These are phyloP conservation scores for Amanita inopinata DNA, from an alignment of 768 basidiomycete genomes.

Conservation along the genomic window DNA sequence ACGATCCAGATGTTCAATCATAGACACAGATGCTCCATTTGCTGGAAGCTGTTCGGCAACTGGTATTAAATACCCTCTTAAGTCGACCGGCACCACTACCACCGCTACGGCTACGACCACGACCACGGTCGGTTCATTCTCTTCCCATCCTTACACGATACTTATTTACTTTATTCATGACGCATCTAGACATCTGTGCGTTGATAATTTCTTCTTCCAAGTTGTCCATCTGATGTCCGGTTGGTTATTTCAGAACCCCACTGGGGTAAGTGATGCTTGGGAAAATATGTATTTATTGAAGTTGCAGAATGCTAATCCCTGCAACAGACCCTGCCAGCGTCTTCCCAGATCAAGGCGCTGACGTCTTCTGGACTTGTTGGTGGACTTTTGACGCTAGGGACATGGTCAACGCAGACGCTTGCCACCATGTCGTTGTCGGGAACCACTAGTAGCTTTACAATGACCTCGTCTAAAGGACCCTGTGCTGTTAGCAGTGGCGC, in stretches of 20 bases:
- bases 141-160: too few relatives aligned
- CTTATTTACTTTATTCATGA: too few relatives aligned
- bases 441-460: constrained; percentile 39
- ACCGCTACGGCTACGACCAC: too few relatives aligned
- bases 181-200: too few relatives aligned
- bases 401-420: constrained; percentile 52
- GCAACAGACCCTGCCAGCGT: constrained; percentile 38
- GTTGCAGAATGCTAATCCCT: too few relatives aligned
- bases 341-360: constrained; percentile 35
- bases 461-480: constrained; percentile 48
- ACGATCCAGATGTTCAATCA: not conserved
- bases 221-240: too few relatives aligned
- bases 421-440: constrained; percentile 46
- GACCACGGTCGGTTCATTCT: too few relatives aligned
- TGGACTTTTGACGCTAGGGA: constrained; percentile 44
- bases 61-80: constrained; percentile 2
- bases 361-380: constrained; percentile 29
- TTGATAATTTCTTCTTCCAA: too few relatives aligned
- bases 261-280: too few relatives aligned
- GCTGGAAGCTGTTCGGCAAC: constrained; percentile 6
- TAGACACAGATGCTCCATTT: not conserved
- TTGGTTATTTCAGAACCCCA: not conserved
- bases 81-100: too few relatives aligned
- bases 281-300: too few relatives aligned
- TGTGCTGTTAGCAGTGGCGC: constrained; percentile 39